Evolutionary conservation across 495 filamentous ascomycete species (phyloP), one percentile per base, ranked within the genome.

Genomic region (Viridothelium virens): DNA sequence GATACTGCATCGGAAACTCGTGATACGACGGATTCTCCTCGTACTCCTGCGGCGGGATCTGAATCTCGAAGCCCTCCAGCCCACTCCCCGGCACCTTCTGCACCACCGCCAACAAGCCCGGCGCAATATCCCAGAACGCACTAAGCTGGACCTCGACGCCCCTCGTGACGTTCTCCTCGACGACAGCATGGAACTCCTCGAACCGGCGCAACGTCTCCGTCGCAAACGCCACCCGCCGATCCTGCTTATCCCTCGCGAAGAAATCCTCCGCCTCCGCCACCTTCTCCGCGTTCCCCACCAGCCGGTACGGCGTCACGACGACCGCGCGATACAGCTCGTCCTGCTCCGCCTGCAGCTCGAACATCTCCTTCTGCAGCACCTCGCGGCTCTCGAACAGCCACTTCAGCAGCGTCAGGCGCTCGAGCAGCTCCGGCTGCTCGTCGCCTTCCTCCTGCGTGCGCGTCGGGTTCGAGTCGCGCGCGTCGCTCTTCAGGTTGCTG

Each of bases 101-200:
- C 4, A 92, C 83, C 31, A 96, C 75, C 1, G 85, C 82, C 10
- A 87, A 80, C 0, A 98, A 82, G 1, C 85, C 82, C 1, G 95
- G 95, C 0, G 92, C 94, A 69, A 97, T 96, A 71, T 98, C 95
- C 94, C 94, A 98, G 78, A 97, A 98, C 2, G 91, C 91, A 16
- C 86, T 89, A 0, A 96, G 83, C 74, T 97, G 95, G 38, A 89
- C 83, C 74, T 97, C 93, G 16, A 97, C 91, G 3, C 92, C 94
- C 3, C 91, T 86, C 2, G 85, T 83, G 34, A 95, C 91, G 64
- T 93, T 94, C 72, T 85, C 83, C 75, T 96, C 92, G 38, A 97
- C 86, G 18, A 93, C 85, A 39, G 84, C 82, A 64, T 90, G 79
- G 75, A 97, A 96, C 33, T 89, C 86, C 65, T 91, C 85, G 33